Evolutionary conservation across 306 rosid species (phyloP).

Genomic region (Dryas drummondii): DNA sequence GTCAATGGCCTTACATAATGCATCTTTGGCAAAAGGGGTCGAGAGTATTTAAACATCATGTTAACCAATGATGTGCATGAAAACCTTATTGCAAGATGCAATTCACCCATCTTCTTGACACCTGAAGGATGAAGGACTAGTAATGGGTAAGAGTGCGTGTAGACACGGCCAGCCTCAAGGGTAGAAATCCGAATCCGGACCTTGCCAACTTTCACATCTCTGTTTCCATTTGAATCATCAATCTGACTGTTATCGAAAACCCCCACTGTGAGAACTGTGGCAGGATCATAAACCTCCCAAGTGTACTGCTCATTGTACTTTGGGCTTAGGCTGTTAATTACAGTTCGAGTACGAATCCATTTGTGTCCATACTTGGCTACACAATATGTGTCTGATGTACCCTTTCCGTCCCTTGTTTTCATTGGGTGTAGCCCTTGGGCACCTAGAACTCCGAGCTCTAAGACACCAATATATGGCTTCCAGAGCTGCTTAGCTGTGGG

Average conservation of each 20-base stretch:
- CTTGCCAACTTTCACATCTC: conserved; percentile 70
- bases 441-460: conserved; percentile 81
- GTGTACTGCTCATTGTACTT: conserved; percentile 90
- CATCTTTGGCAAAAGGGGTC: conserved; percentile 90
- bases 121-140: conserved; percentile 75
- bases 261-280: conserved; percentile 87
- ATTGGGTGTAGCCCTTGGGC: conserved; percentile 67
- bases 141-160: conserved; percentile 75
- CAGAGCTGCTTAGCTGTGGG: conserved; percentile 69
- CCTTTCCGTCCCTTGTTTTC: conserved; percentile 70
- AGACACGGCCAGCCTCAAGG: conserved; percentile 71
- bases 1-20: conserved; percentile 71
- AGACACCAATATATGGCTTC: conserved; percentile 73
- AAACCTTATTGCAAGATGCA: conserved; percentile 87
- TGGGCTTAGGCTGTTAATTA: conserved; percentile 59
- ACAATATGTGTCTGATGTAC: conserved; percentile 70
- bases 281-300: conserved; percentile 89
- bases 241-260: conserved; percentile 72
- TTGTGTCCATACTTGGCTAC: conserved; percentile 91
- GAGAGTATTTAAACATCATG: conserved; percentile 62
- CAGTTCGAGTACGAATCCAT: conserved; percentile 92
- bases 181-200: conserved; percentile 88
- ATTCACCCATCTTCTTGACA: conserved; percentile 85
- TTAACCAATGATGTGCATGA: conserved; percentile 56
- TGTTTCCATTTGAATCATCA: conserved; percentile 47